phyloP scores from a whole-genome alignment of 148 eudicot genomes.

The Chenopodium quinoa region DNA sequence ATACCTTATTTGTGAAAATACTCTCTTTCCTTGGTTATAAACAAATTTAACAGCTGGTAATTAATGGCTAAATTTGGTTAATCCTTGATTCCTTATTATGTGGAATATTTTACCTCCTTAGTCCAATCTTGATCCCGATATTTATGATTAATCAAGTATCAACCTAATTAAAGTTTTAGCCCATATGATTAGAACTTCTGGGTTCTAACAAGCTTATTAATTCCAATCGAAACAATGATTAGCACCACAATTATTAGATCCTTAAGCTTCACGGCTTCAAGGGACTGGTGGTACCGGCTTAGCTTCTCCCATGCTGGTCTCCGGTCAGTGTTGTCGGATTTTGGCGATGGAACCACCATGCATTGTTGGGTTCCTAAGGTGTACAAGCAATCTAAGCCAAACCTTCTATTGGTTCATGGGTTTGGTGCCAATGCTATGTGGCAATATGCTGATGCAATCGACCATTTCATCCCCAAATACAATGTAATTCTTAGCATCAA shows the following conservation, averaged over 20 bases:
- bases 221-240: constrained; percentile 16
- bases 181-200: neutral
- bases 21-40: neutral
- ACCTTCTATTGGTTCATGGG: constrained; percentile 73
- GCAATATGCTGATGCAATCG: constrained; percentile 62
- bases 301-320: constrained; percentile 59
- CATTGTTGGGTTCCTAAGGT: constrained; percentile 83
- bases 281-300: constrained; percentile 54
- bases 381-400: constrained; percentile 43
- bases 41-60: neutral
- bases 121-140: constrained; percentile 4
- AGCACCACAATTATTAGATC: constrained; percentile 25
- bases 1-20: neutral
- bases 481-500: constrained; percentile 29
- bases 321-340: constrained; percentile 41
- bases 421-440: constrained; percentile 97
- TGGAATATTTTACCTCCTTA: neutral
- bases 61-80: constrained; percentile 5
- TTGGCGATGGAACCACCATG: constrained; percentile 55
- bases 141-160: constrained; percentile 11
- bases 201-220: neutral
- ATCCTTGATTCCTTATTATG: neutral
- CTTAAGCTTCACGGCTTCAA: constrained; percentile 68
- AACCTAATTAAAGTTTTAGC: neutral
- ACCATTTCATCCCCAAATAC: constrained; percentile 52